phyloP scores from a whole-genome alignment of 345 rosid genomes.

The Aegle marmelos region DNA sequence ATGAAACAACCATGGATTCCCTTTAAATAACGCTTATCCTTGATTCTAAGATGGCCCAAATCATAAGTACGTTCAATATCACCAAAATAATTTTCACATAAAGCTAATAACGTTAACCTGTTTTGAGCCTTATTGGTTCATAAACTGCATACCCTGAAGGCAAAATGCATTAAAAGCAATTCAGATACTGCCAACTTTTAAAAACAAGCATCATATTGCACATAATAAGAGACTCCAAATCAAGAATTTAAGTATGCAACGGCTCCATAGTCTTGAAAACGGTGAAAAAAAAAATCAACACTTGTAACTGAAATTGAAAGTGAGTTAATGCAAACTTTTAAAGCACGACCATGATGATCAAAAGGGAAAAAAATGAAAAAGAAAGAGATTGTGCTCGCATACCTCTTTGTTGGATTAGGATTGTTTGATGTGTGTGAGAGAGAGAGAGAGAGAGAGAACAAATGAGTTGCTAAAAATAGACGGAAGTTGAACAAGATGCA shows the following conservation, averaged over 20 bases:
- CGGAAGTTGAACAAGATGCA: slow-evolving; percentile 13
- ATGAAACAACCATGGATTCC: slow-evolving; percentile 4
- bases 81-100: not conserved
- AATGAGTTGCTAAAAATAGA: slow-evolving; percentile 31
- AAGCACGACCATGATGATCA: not conserved
- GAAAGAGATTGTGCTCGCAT: not conserved
- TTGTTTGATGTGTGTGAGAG: slow-evolving; percentile 3
- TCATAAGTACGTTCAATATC: slow-evolving; percentile 9
- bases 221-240: slow-evolving; percentile 11
- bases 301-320: slow-evolving; percentile 11
- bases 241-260: slow-evolving; percentile 11
- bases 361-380: not conserved
- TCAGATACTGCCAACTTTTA: not conserved
- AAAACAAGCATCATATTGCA: slow-evolving; percentile 3
- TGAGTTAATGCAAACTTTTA: slow-evolving; percentile 2
- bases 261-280: slow-evolving; percentile 11
- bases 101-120: slow-evolving; percentile 16
- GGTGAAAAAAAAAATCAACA: slow-evolving; percentile 7
- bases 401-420: not conserved
- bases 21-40: slow-evolving; percentile 14
- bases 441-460: not conserved
- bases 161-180: slow-evolving; percentile 4
- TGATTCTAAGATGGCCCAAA: slow-evolving; percentile 11
- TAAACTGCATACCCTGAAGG: slow-evolving; percentile 10
- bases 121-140: slow-evolving; percentile 3